phyloP scores from a whole-genome alignment of 2,329 filamentous ascomycete genomes.

The Cladosporium sp. region DNA sequence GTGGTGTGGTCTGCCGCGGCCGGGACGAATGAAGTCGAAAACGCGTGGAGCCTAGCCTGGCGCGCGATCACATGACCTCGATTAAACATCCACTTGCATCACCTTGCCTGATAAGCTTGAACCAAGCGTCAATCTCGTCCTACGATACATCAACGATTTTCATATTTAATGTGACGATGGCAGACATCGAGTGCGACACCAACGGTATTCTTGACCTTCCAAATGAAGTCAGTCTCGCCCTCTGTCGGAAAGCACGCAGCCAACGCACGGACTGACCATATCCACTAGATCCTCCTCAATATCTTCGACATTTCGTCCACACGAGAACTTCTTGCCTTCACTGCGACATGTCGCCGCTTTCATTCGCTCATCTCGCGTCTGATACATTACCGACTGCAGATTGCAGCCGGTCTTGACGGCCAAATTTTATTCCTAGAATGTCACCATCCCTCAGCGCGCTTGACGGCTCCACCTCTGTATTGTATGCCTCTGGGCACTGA shows the following conservation, averaged over 20 bases:
- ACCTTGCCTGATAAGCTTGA: neutral
- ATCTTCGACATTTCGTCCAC: slow-evolving; percentile 41
- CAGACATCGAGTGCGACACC: neutral
- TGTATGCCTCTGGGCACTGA: slow-evolving; percentile 65
- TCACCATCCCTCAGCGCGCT: slow-evolving; percentile 67
- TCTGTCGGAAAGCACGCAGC: neutral
- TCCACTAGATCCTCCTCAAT: slow-evolving; percentile 38
- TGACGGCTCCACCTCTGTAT: slow-evolving; percentile 64
- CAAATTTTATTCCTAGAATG: slow-evolving; percentile 73
- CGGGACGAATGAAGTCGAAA: neutral
- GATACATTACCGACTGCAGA: slow-evolving; percentile 60
- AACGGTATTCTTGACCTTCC: slow-evolving; percentile 25
- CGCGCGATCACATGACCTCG: neutral
- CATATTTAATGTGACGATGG: neutral
- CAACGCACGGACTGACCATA: slow-evolving; percentile 13
- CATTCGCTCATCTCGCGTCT: slow-evolving; percentile 60
- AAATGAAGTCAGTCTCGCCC: slow-evolving; percentile 27
- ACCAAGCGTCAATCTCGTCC: neutral
- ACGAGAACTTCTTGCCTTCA: slow-evolving; percentile 48
- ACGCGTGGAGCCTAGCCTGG: neutral
- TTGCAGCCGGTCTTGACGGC: slow-evolving; percentile 54
- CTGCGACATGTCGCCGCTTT: slow-evolving; percentile 59
- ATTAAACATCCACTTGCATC: slow-evolving; percentile 5
- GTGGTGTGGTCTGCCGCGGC: neutral
- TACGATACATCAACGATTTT: neutral